Conservation (phyloP, 2,329 filamentous ascomycete genomes). For the Colletotrichum tabaci region DNA sequence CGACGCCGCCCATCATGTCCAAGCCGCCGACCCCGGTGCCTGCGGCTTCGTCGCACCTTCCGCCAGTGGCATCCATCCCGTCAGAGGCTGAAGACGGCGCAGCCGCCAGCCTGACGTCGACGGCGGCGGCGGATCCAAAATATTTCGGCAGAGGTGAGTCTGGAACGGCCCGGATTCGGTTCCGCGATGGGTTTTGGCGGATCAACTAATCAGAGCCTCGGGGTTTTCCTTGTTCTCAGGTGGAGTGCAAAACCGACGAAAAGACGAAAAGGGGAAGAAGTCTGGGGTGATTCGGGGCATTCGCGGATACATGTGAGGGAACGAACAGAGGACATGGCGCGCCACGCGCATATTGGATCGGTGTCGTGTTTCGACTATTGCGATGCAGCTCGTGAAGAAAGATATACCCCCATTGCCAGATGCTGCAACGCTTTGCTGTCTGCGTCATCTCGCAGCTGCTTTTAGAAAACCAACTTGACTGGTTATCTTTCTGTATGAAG, state of each 20-base stretch:
- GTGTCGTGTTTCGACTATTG: background rate
- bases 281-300: conserved; percentile 58
- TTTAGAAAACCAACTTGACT: background rate
- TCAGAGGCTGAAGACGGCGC: conserved; percentile 45
- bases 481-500: background rate
- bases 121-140: conserved; percentile 53
- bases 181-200: conserved; percentile 51
- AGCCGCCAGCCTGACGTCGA: conserved; percentile 48
- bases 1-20: conserved; percentile 59
- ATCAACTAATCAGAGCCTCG: conserved; percentile 24
- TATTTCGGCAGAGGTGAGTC: conserved; percentile 63
- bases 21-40: conserved; percentile 49
- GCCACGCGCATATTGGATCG: background rate
- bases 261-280: conserved; percentile 66
- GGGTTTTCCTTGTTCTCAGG: conserved; percentile 50
- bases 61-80: conserved; percentile 55
- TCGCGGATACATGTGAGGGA: conserved; percentile 52
- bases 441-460: background rate
- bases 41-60: conserved; percentile 51
- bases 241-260: conserved; percentile 64
- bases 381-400: background rate
- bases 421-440: background rate
- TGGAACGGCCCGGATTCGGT: conserved; percentile 21
- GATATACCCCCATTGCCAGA: background rate
- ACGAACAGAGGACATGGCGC: background rate